phyloP scores from a whole-genome alignment of 75 land plant genomes.

The Larix kaempferi region DNA sequence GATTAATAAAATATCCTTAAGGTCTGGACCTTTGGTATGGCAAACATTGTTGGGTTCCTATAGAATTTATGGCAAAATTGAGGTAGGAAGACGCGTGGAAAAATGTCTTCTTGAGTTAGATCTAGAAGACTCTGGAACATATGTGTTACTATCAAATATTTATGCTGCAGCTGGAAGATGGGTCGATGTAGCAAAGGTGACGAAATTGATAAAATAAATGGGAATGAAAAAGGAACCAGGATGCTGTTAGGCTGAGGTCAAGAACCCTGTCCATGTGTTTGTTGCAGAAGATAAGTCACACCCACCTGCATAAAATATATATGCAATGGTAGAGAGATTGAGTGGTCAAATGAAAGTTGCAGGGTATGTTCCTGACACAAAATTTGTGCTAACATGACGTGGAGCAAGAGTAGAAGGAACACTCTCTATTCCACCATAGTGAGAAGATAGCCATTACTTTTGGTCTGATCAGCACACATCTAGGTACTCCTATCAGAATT shows the following conservation, averaged over 20 bases:
- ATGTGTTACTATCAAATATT: conserved; percentile 48
- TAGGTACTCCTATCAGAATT: no score
- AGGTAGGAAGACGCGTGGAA: neutral
- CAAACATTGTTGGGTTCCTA: neutral
- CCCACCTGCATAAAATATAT: conserved; percentile 44
- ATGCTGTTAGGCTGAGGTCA: conserved; percentile 66
- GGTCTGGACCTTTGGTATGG: neutral
- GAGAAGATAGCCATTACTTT: neutral
- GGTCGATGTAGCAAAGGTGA: conserved; percentile 43
- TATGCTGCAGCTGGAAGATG: conserved; percentile 66
- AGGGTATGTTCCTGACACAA: conserved; percentile 28
- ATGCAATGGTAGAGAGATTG: conserved; percentile 35
- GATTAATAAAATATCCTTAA: neutral
- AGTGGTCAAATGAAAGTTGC: conserved; percentile 40
- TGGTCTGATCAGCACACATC: no score
- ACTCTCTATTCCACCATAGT: neutral
- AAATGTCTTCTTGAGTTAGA: neutral
- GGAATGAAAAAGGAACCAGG: conserved; percentile 61
- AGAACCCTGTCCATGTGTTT: conserved; percentile 44
- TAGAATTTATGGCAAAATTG: neutral
- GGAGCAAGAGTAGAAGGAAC: conserved; percentile 3
- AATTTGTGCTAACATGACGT: conserved; percentile 16
- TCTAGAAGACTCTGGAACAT: neutral
- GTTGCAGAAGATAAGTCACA: conserved; percentile 52
- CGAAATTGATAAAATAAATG: conserved; percentile 42